These are phyloP conservation scores for Mycena capillaripes DNA, from an alignment of 768 basidiomycete genomes.

Conservation along the genomic window DNA sequence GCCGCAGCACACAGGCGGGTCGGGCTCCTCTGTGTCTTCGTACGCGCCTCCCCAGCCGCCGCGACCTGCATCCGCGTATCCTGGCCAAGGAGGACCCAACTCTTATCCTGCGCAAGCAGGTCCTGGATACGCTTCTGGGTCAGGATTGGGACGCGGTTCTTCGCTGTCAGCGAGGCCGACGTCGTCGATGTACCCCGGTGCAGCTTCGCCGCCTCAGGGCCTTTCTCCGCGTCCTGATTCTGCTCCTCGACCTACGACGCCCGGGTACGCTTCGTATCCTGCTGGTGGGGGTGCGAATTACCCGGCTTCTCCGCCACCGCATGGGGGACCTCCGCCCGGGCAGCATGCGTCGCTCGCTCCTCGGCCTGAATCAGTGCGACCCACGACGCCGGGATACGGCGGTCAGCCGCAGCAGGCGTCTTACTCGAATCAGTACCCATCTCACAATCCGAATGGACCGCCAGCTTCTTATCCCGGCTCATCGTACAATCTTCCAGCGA, in stretches of 20 bases:
- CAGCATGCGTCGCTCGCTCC: slow-evolving; percentile 22
- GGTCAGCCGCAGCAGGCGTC: slow-evolving; percentile 10
- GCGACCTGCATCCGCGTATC: slow-evolving; percentile 27
- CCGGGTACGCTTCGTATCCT: slow-evolving; percentile 26
- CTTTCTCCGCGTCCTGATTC: slow-evolving; percentile 25
- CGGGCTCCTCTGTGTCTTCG: slow-evolving; percentile 9
- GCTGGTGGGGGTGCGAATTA: background rate
- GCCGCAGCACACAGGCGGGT: slow-evolving; percentile 21
- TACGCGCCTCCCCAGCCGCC: slow-evolving; percentile 31
- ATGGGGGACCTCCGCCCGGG: background rate
- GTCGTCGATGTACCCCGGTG: slow-evolving; percentile 12
- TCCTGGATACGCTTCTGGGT: slow-evolving; percentile 17
- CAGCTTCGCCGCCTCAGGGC: slow-evolving; percentile 11
- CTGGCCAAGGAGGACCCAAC: slow-evolving; percentile 21
- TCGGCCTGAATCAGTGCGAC: slow-evolving; percentile 24
- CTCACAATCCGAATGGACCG: slow-evolving; percentile 13
- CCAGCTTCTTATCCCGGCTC: slow-evolving; percentile 27
- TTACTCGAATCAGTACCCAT: slow-evolving; percentile 24
- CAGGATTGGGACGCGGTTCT: slow-evolving; percentile 14
- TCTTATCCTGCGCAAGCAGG: slow-evolving; percentile 12
- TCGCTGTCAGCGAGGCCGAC: slow-evolving; percentile 22
- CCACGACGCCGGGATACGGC: slow-evolving; percentile 30
- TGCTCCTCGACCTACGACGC: slow-evolving; percentile 26
- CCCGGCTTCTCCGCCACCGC: slow-evolving; percentile 21
- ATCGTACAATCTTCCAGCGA: slow-evolving; percentile 12